Percentiles rank a stretch among this genome's conserved stretches.
Conservation (phyloP, 441 rosid species). For the Capsella rubella region DNA sequence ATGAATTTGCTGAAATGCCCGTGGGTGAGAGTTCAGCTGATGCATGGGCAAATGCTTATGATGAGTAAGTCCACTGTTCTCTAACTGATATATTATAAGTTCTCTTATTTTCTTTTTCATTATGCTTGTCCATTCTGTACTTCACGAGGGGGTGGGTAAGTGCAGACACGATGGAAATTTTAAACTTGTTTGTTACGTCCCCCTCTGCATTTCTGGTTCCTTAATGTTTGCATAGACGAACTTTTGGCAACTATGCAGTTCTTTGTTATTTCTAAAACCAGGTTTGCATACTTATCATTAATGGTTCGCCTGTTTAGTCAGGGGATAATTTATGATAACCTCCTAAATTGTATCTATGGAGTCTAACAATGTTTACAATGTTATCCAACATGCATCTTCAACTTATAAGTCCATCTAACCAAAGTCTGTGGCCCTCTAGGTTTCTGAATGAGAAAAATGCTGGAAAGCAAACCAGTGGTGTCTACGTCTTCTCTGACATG, state of each 20-base stretch:
- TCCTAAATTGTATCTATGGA: constrained; percentile 18
- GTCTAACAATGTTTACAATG: constrained; percentile 7
- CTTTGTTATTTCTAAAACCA: constrained; percentile 2
- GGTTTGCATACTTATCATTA: constrained; percentile 16
- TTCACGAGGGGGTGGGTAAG: neutral
- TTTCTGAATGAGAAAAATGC: constrained; percentile 75
- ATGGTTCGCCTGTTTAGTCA: constrained; percentile 16
- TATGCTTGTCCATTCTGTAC: neutral
- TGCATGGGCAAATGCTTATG: constrained; percentile 92
- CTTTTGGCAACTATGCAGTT: constrained; percentile 22
- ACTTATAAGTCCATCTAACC: constrained; percentile 36
- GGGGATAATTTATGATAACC: constrained; percentile 13
- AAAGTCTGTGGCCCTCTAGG: constrained; percentile 48
- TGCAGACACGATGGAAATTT: constrained; percentile 1
- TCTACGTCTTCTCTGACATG: constrained; percentile 97
- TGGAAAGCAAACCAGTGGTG: constrained; percentile 80
- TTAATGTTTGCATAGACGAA: neutral
- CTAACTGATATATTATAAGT: constrained; percentile 9
- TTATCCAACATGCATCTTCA: constrained; percentile 11
- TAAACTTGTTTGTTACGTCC: constrained; percentile 11
- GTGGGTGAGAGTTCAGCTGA: constrained; percentile 70
- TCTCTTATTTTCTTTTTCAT: neutral
- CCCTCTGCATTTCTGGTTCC: constrained; percentile 14
- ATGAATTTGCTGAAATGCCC: constrained; percentile 89
- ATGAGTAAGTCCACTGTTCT: constrained; percentile 70